These are phyloP conservation scores for Phytophthora sojae DNA, from an alignment of 352 stramenopile genomes.

Conservation along the genomic window DNA sequence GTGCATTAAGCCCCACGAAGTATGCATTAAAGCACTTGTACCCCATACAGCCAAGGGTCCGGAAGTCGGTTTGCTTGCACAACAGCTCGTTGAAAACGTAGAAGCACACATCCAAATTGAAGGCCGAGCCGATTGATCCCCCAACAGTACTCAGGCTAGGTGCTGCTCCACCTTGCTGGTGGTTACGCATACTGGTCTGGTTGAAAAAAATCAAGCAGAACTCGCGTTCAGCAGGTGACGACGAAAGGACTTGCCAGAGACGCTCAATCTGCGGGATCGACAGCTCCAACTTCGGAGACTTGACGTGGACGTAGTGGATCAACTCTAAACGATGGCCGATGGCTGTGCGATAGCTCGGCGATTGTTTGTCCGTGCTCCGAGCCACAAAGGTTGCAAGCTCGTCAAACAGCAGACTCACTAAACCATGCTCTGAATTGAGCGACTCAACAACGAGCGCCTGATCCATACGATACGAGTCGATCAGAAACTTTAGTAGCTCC, in stretches of 20 bases:
- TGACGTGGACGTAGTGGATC: constrained; percentile 88
- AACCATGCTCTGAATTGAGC: constrained; percentile 72
- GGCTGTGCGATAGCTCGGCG: constrained; percentile 65
- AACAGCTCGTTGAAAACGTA: constrained; percentile 88
- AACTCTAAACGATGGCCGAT: constrained; percentile 88
- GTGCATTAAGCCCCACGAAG: constrained; percentile 81
- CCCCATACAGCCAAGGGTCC: constrained; percentile 70
- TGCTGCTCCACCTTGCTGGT: constrained; percentile 39
- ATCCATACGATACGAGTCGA: constrained; percentile 83
- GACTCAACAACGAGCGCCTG: constrained; percentile 74
- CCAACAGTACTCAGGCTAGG: constrained; percentile 26
- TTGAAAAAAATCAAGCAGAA: constrained; percentile 89
- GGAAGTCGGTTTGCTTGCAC: constrained; percentile 82
- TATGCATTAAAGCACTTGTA: constrained; percentile 92
- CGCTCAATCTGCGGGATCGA: constrained; percentile 78
- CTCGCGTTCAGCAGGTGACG: constrained; percentile 74
- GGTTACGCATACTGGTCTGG: constrained; percentile 69
- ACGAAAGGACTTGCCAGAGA: constrained; percentile 82
- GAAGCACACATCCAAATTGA: constrained; percentile 77
- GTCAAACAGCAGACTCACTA: constrained; percentile 85
- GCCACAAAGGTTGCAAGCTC: constrained; percentile 84
- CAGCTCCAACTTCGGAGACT: constrained; percentile 79
- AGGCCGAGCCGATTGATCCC: constrained; percentile 73
- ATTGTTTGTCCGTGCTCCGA: constrained; percentile 59
- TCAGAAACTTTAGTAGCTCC: constrained; percentile 88